Evolutionary conservation across 192 early-diverging fungal genomes (phyloP).

Genomic region (Linnemannia hyalina): DNA sequence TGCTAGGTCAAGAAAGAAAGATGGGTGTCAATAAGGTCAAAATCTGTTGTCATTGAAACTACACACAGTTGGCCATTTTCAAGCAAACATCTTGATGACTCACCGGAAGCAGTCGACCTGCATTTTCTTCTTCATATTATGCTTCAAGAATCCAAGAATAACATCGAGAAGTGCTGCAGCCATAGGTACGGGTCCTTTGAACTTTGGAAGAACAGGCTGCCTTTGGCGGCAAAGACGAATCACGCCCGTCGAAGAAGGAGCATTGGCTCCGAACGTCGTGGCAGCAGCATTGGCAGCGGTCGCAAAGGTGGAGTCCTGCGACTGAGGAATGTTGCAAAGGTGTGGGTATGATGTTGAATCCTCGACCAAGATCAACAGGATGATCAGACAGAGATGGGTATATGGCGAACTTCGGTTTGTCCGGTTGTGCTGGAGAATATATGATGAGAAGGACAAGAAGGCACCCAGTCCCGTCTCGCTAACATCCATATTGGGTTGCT

Average conservation of each 20-base stretch:
- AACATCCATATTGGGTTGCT: constrained; percentile 2
- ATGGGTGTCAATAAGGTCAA: constrained; percentile 14
- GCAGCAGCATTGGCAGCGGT: background rate
- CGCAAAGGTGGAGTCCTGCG: constrained; percentile 6
- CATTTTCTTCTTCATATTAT: constrained; percentile 69
- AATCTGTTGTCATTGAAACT: background rate
- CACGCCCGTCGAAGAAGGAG: background rate
- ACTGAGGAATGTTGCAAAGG: constrained; percentile 40
- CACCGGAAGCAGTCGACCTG: constrained; percentile 63
- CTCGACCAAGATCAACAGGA: constrained; percentile 58
- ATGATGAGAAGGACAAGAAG: constrained; percentile 65
- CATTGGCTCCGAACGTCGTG: background rate
- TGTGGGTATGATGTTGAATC: constrained; percentile 49
- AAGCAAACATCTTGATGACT: background rate
- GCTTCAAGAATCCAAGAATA: constrained; percentile 63
- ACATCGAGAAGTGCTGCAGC: constrained; percentile 62
- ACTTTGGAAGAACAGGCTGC: constrained; percentile 59
- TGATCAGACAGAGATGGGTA: constrained; percentile 61
- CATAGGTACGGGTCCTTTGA: constrained; percentile 54
- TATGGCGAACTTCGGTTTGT: constrained; percentile 58
- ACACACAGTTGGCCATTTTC: background rate
- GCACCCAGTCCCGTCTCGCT: constrained; percentile 40
- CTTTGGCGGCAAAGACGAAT: constrained; percentile 51
- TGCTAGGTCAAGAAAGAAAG: constrained; percentile 13
- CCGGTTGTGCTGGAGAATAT: constrained; percentile 64